Conservation (phyloP, 2,329 filamentous ascomycete species). For the Alternaria sp. region DNA sequence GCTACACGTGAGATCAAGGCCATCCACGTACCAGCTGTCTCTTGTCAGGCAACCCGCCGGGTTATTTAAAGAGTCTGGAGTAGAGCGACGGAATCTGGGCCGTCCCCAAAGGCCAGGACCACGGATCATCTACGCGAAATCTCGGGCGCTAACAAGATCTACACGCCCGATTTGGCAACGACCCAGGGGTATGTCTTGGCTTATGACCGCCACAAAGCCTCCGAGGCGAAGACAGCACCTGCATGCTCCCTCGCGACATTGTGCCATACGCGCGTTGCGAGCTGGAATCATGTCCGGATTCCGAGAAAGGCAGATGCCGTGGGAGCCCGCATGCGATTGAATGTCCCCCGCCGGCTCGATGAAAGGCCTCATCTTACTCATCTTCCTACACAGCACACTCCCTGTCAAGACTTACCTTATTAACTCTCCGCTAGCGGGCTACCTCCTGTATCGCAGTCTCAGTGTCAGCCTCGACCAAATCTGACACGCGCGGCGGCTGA, state of each 20-base stretch:
- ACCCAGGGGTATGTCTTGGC: constrained; percentile 6
- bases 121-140: background rate
- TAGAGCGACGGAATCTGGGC: background rate
- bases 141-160: constrained; percentile 10
- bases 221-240: background rate
- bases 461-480: background rate
- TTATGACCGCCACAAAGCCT: constrained; percentile 1
- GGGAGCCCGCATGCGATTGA: background rate
- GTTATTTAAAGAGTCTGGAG: background rate
- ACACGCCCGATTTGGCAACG: background rate
- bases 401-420: background rate
- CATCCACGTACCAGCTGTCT: background rate
- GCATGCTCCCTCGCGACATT: background rate
- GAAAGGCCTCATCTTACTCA: background rate
- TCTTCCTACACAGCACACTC: background rate
- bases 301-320: background rate
- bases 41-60: background rate
- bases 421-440: background rate
- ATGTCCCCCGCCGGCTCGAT: background rate
- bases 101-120: background rate
- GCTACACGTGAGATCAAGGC: background rate
- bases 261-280: background rate
- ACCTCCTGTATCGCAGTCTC: background rate
- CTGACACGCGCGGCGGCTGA: constrained; percentile 15
- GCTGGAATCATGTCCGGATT: background rate